Evolutionary conservation across 371 early-diverging fungal genomes (phyloP).

Genomic region (Zychaea mexicana): DNA sequence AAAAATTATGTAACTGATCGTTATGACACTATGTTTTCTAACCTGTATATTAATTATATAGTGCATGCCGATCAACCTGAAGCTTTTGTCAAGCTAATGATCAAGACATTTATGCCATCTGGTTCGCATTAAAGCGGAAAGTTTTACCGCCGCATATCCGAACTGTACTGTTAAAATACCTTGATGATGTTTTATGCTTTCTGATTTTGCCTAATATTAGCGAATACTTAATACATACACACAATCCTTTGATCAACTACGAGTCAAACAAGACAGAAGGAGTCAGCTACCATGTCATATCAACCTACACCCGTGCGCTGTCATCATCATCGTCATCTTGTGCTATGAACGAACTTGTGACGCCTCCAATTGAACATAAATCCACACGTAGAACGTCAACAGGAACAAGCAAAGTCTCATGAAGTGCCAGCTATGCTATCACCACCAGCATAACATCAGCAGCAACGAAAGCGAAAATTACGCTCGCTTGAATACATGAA

Average conservation of each 20-base stretch:
- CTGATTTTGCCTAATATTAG: conserved; percentile 4
- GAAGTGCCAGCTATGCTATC: no score
- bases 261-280: background rate
- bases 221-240: background rate
- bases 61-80: conserved; percentile 87
- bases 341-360: background rate
- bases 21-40: background rate
- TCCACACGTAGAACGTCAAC: background rate
- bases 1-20: no score
- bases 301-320: conserved; percentile 6
- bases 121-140: background rate
- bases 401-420: background rate
- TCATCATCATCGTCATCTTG: conserved; percentile 4
- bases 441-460: background rate
- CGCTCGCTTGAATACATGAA: conserved; percentile 39
- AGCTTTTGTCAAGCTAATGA: conserved; percentile 14
- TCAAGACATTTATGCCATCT: background rate
- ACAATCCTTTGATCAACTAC: conserved; percentile 3
- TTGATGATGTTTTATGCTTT: conserved; percentile 11
- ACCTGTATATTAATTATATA: background rate
- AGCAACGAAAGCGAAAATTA: conserved; percentile 9
- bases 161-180: conserved; percentile 10
- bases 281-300: background rate
- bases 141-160: conserved; percentile 14
- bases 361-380: background rate